phyloP scores from a whole-genome alignment of 257 asterid species.

The Parsonsia alboflavescens region DNA sequence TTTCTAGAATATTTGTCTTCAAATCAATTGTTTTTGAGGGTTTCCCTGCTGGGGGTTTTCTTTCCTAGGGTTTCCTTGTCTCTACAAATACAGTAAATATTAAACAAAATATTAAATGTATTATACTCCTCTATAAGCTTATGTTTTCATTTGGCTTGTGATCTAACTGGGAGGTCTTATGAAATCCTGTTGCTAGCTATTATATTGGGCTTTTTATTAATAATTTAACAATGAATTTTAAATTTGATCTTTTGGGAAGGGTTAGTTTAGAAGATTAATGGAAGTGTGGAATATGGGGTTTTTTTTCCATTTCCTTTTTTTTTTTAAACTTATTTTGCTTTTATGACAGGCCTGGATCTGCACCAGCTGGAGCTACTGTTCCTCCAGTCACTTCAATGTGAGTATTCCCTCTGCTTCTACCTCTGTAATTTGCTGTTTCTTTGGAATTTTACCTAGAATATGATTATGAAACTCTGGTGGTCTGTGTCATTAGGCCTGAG shows the following conservation, averaged over 20 bases:
- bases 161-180: not conserved
- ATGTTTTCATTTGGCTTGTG: not conserved
- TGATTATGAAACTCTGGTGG: not conserved
- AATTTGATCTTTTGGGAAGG: not conserved
- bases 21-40: not conserved
- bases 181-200: not conserved
- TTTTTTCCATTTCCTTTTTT: not conserved
- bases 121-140: not conserved
- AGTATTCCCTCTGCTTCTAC: slow-evolving; percentile 15
- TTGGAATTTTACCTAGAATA: not conserved
- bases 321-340: slow-evolving; percentile 4
- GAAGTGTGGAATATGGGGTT: not conserved
- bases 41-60: not conserved
- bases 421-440: not conserved
- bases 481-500: slow-evolving; percentile 38
- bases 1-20: not conserved
- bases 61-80: not conserved
- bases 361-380: slow-evolving; percentile 18
- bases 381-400: slow-evolving; percentile 33
- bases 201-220: not conserved
- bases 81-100: not conserved
- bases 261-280: not conserved
- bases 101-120: not conserved
- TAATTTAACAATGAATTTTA: not conserved
- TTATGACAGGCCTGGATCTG: slow-evolving; percentile 33